phyloP scores from a whole-genome alignment of 2,329 filamentous ascomycete genomes.

The Tolypocladium inflatum region DNA sequence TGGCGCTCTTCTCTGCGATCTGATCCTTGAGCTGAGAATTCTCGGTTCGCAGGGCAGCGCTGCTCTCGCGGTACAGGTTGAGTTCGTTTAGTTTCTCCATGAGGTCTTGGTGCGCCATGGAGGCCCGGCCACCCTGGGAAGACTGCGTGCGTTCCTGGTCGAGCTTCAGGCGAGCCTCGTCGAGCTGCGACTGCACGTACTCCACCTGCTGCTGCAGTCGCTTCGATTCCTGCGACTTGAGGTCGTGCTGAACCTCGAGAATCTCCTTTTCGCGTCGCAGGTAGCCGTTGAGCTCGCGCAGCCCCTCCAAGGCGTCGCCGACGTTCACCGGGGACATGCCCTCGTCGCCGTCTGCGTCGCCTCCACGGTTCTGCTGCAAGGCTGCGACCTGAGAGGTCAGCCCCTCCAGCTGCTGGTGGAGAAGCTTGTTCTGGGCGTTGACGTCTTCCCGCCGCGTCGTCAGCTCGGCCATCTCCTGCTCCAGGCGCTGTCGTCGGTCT shows the following conservation, averaged over 20 bases:
- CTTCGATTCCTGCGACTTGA: slow-evolving; percentile 81
- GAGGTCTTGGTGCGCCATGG: slow-evolving; percentile 76
- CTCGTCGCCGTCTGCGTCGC: slow-evolving; percentile 42
- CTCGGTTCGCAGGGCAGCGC: slow-evolving; percentile 80
- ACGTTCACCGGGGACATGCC: slow-evolving; percentile 40
- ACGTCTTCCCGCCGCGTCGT: slow-evolving; percentile 74
- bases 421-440: slow-evolving; percentile 78
- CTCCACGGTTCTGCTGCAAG: slow-evolving; percentile 65
- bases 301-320: slow-evolving; percentile 58
- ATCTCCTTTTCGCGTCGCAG: slow-evolving; percentile 95
- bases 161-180: slow-evolving; percentile 80
- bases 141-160: slow-evolving; percentile 78
- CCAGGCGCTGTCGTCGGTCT: slow-evolving; percentile 69
- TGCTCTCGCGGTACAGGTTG: slow-evolving; percentile 93
- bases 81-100: slow-evolving; percentile 94
- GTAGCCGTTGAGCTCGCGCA: slow-evolving; percentile 86
- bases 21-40: slow-evolving; percentile 69
- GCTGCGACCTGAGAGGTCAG: slow-evolving; percentile 70
- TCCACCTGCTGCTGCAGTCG: slow-evolving; percentile 84
- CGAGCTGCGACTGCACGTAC: slow-evolving; percentile 77
- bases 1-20: slow-evolving; percentile 63
- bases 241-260: slow-evolving; percentile 87
- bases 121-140: slow-evolving; percentile 61
- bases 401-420: slow-evolving; percentile 81
- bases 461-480: slow-evolving; percentile 74